Evolutionary conservation across 23 red algal genomes (phyloP).

Genomic region (Gracilaria vermiculophylla): DNA sequence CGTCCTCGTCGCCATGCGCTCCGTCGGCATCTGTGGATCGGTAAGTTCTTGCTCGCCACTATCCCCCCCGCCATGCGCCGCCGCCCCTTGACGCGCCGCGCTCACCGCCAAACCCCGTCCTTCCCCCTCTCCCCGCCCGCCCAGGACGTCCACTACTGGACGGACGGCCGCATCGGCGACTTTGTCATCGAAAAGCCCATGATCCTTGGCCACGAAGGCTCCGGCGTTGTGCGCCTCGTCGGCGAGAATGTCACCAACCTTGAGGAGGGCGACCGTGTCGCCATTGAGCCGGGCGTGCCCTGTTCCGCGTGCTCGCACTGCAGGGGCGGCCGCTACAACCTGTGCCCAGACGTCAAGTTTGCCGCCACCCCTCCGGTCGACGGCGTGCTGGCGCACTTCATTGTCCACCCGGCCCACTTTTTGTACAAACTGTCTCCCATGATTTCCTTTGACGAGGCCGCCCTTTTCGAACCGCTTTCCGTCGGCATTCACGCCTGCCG

Average conservation of each 20-base stretch:
- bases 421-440: slow-evolving; percentile 60
- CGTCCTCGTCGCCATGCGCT: slow-evolving; percentile 66
- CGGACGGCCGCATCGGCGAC: slow-evolving; percentile 73
- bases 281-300: slow-evolving; percentile 81
- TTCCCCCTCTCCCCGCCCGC: not conserved
- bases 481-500: slow-evolving; percentile 87
- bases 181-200: slow-evolving; percentile 76
- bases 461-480: slow-evolving; percentile 86
- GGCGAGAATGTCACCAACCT: slow-evolving; percentile 55
- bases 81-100: not conserved
- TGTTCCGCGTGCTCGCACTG: slow-evolving; percentile 62
- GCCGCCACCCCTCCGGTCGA: slow-evolving; percentile 83
- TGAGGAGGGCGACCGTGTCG: slow-evolving; percentile 76
- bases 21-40: slow-evolving; percentile 85
- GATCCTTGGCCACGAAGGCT: slow-evolving; percentile 84
- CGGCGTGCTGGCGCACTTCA: slow-evolving; percentile 65
- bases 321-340: slow-evolving; percentile 83
- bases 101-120: not conserved
- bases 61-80: not conserved
- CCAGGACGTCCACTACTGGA: slow-evolving; percentile 82
- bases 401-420: slow-evolving; percentile 75
- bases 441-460: slow-evolving; percentile 81
- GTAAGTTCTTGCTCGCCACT: slow-evolving; percentile 14
- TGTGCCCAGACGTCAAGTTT: slow-evolving; percentile 71
- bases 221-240: slow-evolving; percentile 64